Evolutionary conservation across 2,329 filamentous ascomycete species (phyloP).

Genomic region (Beauveria sp.): DNA sequence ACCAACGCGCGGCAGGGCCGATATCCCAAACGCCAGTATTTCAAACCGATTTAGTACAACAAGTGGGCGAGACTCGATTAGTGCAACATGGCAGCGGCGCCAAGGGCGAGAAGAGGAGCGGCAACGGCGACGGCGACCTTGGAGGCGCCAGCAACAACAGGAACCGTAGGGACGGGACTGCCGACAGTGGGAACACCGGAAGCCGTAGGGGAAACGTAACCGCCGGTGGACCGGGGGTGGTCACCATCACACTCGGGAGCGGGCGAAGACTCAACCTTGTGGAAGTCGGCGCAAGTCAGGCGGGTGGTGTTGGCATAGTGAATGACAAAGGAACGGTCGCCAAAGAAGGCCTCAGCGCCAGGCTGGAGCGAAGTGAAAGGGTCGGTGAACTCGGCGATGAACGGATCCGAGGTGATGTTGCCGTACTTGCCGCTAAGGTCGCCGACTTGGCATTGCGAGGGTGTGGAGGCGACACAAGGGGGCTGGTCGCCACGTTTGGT

Average conservation of each 20-base stretch:
- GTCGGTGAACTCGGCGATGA: constrained; percentile 45
- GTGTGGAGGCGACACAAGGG: constrained; percentile 48
- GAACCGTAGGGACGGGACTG: not conserved
- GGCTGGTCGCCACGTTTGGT: constrained; percentile 55
- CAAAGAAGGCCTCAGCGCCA: constrained; percentile 50
- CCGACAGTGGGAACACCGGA: not conserved
- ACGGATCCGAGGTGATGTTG: constrained; percentile 45
- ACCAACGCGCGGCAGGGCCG: not conserved
- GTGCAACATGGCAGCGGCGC: constrained; percentile 5
- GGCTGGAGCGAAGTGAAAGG: constrained; percentile 47
- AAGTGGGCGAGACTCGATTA: not conserved
- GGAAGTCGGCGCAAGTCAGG: constrained; percentile 58
- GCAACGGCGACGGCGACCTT: constrained; percentile 1
- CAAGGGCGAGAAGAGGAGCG: constrained; percentile 4
- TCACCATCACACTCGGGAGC: constrained; percentile 9
- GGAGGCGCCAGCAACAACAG: not conserved
- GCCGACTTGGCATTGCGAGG: constrained; percentile 65
- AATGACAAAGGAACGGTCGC: constrained; percentile 56
- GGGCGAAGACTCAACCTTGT: constrained; percentile 12
- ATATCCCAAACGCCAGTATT: constrained; percentile 3
- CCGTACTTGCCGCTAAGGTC: constrained; percentile 72
- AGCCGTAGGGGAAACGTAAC: constrained; percentile 4
- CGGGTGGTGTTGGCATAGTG: constrained; percentile 58
- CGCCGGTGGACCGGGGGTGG: constrained; percentile 4
- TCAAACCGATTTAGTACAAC: not conserved